A percentile compares a stretch with the other conserved stretches of the same genome.
phyloP scores from a whole-genome alignment of 2,329 filamentous ascomycete genomes.

The Apiospora aurea region DNA sequence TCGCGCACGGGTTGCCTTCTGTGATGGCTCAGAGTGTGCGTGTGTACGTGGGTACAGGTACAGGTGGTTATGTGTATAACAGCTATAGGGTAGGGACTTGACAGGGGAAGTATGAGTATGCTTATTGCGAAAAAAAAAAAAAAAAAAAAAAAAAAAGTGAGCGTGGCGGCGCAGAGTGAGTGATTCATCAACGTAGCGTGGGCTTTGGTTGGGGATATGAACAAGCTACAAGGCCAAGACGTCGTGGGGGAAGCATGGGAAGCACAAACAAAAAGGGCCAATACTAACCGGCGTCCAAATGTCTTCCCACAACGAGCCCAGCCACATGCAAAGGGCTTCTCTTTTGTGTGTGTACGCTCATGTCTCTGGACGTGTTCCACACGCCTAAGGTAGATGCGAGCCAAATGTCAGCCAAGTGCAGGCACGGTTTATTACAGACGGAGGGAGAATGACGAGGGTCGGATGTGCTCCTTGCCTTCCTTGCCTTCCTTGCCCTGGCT shows the following conservation, averaged over 20 bases:
- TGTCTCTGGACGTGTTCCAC: slow-evolving; percentile 71
- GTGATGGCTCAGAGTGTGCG: not conserved
- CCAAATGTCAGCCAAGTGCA: slow-evolving; percentile 50
- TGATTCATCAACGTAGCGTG: slow-evolving; percentile 29
- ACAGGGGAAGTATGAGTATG: not conserved
- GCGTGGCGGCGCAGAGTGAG: slow-evolving; percentile 30
- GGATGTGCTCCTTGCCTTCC: slow-evolving; percentile 31
- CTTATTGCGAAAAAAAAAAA: not conserved
- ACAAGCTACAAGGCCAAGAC: slow-evolving; percentile 29
- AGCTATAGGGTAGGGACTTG: not conserved
- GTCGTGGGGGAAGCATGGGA: slow-evolving; percentile 26
- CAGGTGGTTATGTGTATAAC: not conserved
- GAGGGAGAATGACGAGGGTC: slow-evolving; percentile 31
- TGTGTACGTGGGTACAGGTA: not conserved
- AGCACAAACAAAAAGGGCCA: not conserved
- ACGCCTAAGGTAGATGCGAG: slow-evolving; percentile 52
- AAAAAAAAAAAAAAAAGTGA: slow-evolving; percentile 20
- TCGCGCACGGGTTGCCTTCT: not conserved
- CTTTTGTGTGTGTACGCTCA: slow-evolving; percentile 65
- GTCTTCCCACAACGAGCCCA: slow-evolving; percentile 68
- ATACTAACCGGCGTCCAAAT: slow-evolving; percentile 66
- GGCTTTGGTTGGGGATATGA: slow-evolving; percentile 25
- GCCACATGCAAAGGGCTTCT: slow-evolving; percentile 67
- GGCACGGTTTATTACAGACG: slow-evolving; percentile 35
- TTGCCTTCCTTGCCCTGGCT: slow-evolving; percentile 23